Evolutionary conservation across 106 monocot species (phyloP).

Genomic region (Acorus gramineus): DNA sequence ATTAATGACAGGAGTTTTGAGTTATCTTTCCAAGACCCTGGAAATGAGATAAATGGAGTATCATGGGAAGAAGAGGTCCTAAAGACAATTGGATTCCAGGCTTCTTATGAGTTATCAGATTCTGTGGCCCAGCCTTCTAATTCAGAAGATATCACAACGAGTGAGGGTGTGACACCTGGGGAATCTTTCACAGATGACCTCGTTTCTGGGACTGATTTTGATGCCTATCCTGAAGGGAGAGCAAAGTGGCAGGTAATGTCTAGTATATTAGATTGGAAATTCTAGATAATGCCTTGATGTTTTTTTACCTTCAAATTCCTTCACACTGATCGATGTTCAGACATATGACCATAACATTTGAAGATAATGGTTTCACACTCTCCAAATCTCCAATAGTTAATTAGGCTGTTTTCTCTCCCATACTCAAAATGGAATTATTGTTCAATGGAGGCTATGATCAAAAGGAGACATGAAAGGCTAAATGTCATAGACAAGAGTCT

Average conservation of each 20-base stretch:
- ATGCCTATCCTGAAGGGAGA: constrained; percentile 15
- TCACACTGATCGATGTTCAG: no score
- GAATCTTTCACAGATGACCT: constrained; percentile 18
- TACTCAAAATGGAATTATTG: no score
- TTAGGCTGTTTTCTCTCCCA: no score
- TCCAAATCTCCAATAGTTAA: no score
- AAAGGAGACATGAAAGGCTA: no score
- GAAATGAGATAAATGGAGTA: constrained; percentile 28
- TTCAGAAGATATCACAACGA: constrained; percentile 7
- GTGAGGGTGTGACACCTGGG: constrained; percentile 16
- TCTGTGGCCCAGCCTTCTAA: constrained; percentile 4
- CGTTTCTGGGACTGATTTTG: constrained; percentile 8
- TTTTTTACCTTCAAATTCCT: no score
- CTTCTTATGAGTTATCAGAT: constrained; percentile 20
- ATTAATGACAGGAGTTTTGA: constrained; percentile 31
- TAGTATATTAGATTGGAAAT: not conserved
- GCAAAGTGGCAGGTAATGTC: constrained; percentile 29
- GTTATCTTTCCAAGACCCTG: constrained; percentile 24
- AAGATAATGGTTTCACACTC: no score
- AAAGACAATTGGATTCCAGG: constrained; percentile 17
- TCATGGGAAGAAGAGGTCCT: constrained; percentile 46
- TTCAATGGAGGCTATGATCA: no score
- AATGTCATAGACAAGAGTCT: no score
- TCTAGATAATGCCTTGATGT: no score
- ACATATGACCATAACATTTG: no score